These are phyloP conservation scores for Pulicaria dysenterica DNA, from an alignment of 129 eudicot genomes.

Conservation along the genomic window DNA sequence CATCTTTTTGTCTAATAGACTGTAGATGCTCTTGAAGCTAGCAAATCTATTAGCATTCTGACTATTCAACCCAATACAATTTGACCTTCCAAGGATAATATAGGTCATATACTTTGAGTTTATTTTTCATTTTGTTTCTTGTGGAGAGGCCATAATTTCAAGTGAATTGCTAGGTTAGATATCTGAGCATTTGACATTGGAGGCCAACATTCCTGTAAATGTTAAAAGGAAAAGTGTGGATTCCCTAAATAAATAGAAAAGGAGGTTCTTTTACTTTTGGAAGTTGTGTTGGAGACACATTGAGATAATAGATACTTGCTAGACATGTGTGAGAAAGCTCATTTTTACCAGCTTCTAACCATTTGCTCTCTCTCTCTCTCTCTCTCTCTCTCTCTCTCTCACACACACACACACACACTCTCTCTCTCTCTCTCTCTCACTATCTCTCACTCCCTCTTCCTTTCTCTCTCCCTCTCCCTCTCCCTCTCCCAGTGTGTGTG, in stretches of 20 bases:
- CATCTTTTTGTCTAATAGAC: too few relatives aligned
- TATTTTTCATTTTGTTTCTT: conserved; percentile 67
- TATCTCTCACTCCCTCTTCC: too few relatives aligned
- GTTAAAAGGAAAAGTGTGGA: conserved; percentile 28
- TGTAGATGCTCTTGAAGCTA: conserved; percentile 59
- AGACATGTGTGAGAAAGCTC: conserved; percentile 66
- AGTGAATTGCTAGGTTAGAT: conserved; percentile 56
- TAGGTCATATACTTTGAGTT: conserved; percentile 62
- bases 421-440: background rate
- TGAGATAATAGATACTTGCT: conserved; percentile 69
- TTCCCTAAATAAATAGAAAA: conserved; percentile 58
- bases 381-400: background rate
- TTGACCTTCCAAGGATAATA: conserved; percentile 87
- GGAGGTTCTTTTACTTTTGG: conserved; percentile 66
- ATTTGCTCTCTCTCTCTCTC: background rate
- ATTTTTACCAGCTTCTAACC: conserved; percentile 70
- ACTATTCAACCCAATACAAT: conserved; percentile 29
- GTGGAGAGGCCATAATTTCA: conserved; percentile 58
- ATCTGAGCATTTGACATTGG: conserved; percentile 68
- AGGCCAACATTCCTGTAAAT: conserved; percentile 35
- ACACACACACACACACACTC: too few relatives aligned
- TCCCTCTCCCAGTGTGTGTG: background rate
- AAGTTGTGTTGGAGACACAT: conserved; percentile 68
- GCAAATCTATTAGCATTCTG: conserved; percentile 36
- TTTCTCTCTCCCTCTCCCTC: background rate